Base-by-base conservation (phyloP, 1,284 basidiomycete genomes). In the Trametes versicolor region DNA sequence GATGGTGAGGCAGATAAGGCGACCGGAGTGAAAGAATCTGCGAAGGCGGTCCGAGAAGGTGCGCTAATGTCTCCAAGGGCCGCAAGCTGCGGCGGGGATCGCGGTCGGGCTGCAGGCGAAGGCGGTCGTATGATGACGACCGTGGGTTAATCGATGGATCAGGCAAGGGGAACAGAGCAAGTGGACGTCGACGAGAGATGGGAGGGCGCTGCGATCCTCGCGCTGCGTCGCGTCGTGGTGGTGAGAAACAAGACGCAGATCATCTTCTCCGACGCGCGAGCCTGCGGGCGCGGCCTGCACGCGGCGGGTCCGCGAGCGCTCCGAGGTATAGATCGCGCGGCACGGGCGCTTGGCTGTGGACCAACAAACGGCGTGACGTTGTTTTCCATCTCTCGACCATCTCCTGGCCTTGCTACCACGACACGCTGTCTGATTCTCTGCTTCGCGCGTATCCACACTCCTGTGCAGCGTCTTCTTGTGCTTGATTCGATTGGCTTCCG, bases 1-100 rank as follows among this genome's bases (percentile, higher is more conserved):
- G 19, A 3, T 32, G 29, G 54, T 19, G 29, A 25, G 37, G 41
- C 12, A 19, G 51, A 47, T 21, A 21, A 34, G 19, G 23, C 23
- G 32, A 21, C 62, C 62, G 62, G 62, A 15, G 27, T 12, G 52
- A 17, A 37, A 55, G 25, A 50, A 51, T 64, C 45, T 29, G 62
- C 62, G 62, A 37, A 51, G 51, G 62, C 62, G 51, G 51, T 63
- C 17, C 56, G 39, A 50, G 13, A 34, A 17, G 19, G 9, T n/a
- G 25, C 19, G 23, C 15, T 32, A 9, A 10, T 27, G 41, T 13
- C 19, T 7, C 27, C 25, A 34, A 61, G 52, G 60, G n/a, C 53
- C 47, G 25, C 47, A 27, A 19, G 41, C 47, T 37, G 61, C 29
- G 54, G 39, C 61, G 61, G 54, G 48, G 47, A 62, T 56, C 47